Conservation (phyloP, 2,329 filamentous ascomycete genomes). For the Zelopaecilomyces penicillatus region DNA sequence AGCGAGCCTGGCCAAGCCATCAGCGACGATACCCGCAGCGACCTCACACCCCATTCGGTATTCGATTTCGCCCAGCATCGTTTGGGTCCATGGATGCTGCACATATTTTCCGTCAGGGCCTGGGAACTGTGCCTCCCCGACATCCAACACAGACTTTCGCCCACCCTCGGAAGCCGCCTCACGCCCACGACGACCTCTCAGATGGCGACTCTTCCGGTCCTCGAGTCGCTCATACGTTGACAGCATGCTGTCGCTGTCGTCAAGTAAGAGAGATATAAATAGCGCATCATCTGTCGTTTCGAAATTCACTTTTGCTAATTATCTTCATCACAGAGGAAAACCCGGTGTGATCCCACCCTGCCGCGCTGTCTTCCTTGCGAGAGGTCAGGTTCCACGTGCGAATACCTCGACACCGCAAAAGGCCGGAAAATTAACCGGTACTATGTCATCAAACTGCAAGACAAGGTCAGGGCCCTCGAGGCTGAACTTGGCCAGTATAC, state of each 20-base stretch:
- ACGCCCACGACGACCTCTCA: slow-evolving; percentile 31
- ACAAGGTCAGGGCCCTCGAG: slow-evolving; percentile 75
- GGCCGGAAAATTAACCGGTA: slow-evolving; percentile 78
- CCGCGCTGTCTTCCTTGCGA: slow-evolving; percentile 90
- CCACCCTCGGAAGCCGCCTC: slow-evolving; percentile 21
- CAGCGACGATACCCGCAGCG: too few relatives aligned
- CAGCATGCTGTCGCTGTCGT: slow-evolving; percentile 71
- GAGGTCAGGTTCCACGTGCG: slow-evolving; percentile 81
- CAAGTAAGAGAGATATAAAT: slow-evolving; percentile 45
- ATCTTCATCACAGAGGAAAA: slow-evolving; percentile 63
- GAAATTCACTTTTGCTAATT: slow-evolving; percentile 1
- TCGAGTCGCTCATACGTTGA: slow-evolving; percentile 69
- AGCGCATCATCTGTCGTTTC: not conserved
- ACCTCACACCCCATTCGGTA: too few relatives aligned
- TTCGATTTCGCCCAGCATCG: too few relatives aligned
- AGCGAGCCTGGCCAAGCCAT: too few relatives aligned
- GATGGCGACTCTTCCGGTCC: slow-evolving; percentile 45
- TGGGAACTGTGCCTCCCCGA: slow-evolving; percentile 36
- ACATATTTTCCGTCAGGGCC: slow-evolving; percentile 51
- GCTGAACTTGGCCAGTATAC: slow-evolving; percentile 72
- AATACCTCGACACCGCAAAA: slow-evolving; percentile 89
- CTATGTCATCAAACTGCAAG: slow-evolving; percentile 88
- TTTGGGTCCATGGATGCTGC: slow-evolving; percentile 45
- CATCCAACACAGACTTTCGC: slow-evolving; percentile 22
- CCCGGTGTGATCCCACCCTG: slow-evolving; percentile 85